phyloP scores from a whole-genome alignment of 2,329 filamentous ascomycete species.

The Capronia americana region DNA sequence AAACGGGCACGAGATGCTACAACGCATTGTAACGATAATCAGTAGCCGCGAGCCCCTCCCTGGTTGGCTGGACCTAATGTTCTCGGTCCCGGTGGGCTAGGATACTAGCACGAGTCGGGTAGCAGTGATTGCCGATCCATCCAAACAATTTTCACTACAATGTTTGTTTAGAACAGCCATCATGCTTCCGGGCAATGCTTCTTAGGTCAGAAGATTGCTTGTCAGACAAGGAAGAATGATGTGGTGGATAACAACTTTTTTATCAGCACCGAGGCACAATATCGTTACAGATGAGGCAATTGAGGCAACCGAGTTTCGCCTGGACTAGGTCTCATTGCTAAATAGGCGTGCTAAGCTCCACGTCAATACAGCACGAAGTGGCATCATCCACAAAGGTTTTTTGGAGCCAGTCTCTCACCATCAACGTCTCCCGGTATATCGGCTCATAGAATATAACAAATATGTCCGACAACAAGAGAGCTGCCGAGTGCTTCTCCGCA shows the following conservation, averaged over 20 bases:
- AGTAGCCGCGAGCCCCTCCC: background rate
- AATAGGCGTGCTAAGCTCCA: too few species aligned
- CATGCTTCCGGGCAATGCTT: background rate
- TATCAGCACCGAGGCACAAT: too few species aligned
- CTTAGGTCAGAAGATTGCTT: background rate
- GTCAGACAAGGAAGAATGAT: background rate
- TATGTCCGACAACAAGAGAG: constrained; percentile 1
- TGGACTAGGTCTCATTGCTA: too few species aligned
- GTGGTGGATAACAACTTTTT: background rate
- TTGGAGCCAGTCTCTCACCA: too few species aligned
- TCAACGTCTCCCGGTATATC: background rate
- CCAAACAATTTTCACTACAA: background rate
- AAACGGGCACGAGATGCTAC: constrained; percentile 1
- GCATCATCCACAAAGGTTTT: too few species aligned
- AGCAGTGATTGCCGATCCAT: too few species aligned
- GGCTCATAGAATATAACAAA: background rate
- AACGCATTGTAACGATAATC: background rate
- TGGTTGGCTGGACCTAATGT: constrained; percentile 1
- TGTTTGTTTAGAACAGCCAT: background rate
- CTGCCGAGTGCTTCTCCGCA: background rate
- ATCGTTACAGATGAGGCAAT: too few species aligned
- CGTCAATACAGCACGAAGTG: too few species aligned
- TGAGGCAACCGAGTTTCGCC: too few species aligned
- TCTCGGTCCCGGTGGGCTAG: background rate
- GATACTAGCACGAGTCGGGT: background rate